Conservation (phyloP, 2,329 filamentous ascomycete species). For the Apiospora marii region DNA sequence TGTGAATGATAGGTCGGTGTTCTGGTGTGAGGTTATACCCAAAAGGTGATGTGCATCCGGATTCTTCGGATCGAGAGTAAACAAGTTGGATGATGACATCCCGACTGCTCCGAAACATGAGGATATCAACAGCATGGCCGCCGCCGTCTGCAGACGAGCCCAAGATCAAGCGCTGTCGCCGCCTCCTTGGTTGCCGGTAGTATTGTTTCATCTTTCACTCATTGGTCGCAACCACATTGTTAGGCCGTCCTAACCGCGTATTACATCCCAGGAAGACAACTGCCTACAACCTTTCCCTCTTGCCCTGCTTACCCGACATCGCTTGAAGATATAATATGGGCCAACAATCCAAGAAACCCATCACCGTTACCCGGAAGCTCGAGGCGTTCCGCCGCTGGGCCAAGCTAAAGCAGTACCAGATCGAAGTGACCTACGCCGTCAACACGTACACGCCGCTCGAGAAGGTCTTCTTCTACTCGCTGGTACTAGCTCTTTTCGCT, state of each 20-base stretch:
- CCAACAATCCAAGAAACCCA: too few species aligned
- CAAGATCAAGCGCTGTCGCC: neutral
- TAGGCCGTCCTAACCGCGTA: neutral
- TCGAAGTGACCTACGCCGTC: slow-evolving; percentile 81
- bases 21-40: neutral
- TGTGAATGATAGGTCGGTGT: neutral
- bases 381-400: slow-evolving; percentile 68
- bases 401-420: slow-evolving; percentile 80
- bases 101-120: slow-evolving; percentile 3
- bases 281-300: neutral
- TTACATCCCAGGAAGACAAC: neutral
- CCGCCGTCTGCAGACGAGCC: neutral
- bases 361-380: too few species aligned
- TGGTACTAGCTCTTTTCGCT: slow-evolving; percentile 74
- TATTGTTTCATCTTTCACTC: neutral
- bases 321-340: neutral
- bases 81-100: neutral
- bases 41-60: neutral
- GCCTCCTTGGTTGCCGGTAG: neutral
- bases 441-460: slow-evolving; percentile 83
- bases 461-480: slow-evolving; percentile 79
- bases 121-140: neutral
- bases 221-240: neutral
- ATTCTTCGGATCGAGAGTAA: neutral
- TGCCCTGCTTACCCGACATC: neutral